A percentile compares a stretch with the other conserved stretches of the same genome.
These are phyloP conservation scores for Cyclotella atomus DNA, from an alignment of 108 stramenopile genomes.

Conservation along the genomic window DNA sequence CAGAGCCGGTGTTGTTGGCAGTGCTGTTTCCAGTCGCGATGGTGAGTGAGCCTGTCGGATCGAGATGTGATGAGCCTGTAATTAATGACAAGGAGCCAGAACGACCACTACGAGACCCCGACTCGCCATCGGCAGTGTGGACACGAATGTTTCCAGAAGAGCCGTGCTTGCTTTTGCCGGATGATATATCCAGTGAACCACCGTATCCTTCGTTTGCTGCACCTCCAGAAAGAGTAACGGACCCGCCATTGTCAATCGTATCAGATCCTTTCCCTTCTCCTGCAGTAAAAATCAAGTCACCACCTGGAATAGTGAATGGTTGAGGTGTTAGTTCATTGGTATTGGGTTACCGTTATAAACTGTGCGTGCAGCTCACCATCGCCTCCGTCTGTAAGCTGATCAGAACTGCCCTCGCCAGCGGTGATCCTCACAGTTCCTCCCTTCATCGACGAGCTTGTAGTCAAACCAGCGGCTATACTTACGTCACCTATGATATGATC, in stretches of 20 bases:
- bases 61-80: constrained; percentile 19
- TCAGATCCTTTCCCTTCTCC: constrained; percentile 56
- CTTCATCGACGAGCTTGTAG: constrained; percentile 16
- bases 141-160: constrained; percentile 31
- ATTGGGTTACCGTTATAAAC: background rate
- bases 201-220: constrained; percentile 28
- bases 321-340: background rate
- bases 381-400: constrained; percentile 60
- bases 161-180: constrained; percentile 23
- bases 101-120: background rate
- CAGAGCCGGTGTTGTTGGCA: background rate
- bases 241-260: constrained; percentile 54
- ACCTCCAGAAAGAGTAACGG: constrained; percentile 27
- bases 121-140: constrained; percentile 2
- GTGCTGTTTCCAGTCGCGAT: constrained; percentile 1
- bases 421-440: constrained; percentile 15
- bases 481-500: constrained; percentile 6
- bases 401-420: constrained; percentile 52
- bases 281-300: constrained; percentile 53
- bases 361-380: constrained; percentile 25
- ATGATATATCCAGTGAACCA: constrained; percentile 28
- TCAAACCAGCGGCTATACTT: constrained; percentile 32
- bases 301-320: constrained; percentile 5
- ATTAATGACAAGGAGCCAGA: constrained; percentile 25
- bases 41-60: constrained; percentile 9